Percentiles rank a stretch among this genome's conserved stretches.
These are phyloP conservation scores for Fusarium hainanense DNA, from an alignment of 2,329 filamentous ascomycete species.

Conservation along the genomic window DNA sequence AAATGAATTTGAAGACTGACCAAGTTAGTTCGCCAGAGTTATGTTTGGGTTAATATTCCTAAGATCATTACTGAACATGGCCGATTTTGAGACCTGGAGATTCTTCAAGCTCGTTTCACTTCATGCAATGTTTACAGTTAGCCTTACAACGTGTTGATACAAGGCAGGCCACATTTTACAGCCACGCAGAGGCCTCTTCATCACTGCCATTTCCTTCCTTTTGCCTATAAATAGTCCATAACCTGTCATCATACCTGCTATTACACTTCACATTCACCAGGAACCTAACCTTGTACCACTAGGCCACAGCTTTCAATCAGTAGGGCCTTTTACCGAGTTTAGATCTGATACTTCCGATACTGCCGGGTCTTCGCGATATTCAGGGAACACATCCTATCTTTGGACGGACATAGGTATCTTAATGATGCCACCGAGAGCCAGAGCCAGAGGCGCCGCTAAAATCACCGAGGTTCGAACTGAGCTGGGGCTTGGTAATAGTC, in stretches of 20 bases:
- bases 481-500: background rate
- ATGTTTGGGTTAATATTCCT: fast-evolving
- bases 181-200: background rate
- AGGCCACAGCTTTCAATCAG: no score
- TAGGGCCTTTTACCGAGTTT: no score
- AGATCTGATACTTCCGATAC: no score
- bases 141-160: background rate
- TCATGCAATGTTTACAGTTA: no score
- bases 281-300: no score
- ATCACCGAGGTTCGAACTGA: background rate
- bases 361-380: no score
- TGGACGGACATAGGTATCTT: background rate
- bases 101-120: background rate
- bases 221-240: background rate
- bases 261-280: no score
- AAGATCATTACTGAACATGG: background rate
- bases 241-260: fast-evolving
- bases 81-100: background rate
- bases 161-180: background rate
- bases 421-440: background rate
- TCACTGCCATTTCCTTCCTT: background rate
- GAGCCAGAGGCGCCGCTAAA: background rate
- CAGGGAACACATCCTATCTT: no score
- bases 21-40: background rate
- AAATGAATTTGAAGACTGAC: background rate